These are phyloP conservation scores for Aspergillus sclerotioniger DNA, from an alignment of 495 filamentous ascomycete genomes.

Conservation along the genomic window DNA sequence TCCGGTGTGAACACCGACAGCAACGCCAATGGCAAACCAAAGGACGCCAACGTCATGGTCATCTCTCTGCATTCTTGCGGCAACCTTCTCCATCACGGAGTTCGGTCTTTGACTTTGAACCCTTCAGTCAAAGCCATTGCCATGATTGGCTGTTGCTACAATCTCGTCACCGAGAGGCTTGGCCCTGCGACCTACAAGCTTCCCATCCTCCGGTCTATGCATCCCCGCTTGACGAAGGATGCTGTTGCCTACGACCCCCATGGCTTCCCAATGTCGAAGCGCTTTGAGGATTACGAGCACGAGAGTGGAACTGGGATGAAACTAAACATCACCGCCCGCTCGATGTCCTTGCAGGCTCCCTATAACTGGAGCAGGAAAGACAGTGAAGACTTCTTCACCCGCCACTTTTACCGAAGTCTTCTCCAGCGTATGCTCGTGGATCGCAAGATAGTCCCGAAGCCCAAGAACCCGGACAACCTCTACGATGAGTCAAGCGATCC, in stretches of 20 bases:
- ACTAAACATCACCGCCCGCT: slow-evolving; percentile 91
- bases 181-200: slow-evolving; percentile 83
- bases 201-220: slow-evolving; percentile 59
- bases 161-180: slow-evolving; percentile 85
- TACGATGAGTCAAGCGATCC: slow-evolving; percentile 31
- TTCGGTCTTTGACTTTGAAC: slow-evolving; percentile 80
- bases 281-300: slow-evolving; percentile 59
- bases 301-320: slow-evolving; percentile 58
- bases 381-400: slow-evolving; percentile 83
- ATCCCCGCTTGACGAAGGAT: slow-evolving; percentile 55
- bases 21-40: slow-evolving; percentile 14
- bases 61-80: slow-evolving; percentile 96
- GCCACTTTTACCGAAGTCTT: slow-evolving; percentile 90
- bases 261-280: slow-evolving; percentile 88
- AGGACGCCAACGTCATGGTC: slow-evolving; percentile 64
- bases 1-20: slow-evolving; percentile 14
- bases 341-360: slow-evolving; percentile 96
- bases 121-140: slow-evolving; percentile 82
- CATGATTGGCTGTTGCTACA: slow-evolving; percentile 97
- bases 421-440: slow-evolving; percentile 90
- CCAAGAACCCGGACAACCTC: slow-evolving; percentile 37
- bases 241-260: slow-evolving; percentile 72
- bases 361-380: slow-evolving; percentile 82
- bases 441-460: slow-evolving; percentile 63
- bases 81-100: slow-evolving; percentile 91